Base-by-base conservation (phyloP, 169 alveolate genomes). In the Plasmodium gallinaceum region DNA sequence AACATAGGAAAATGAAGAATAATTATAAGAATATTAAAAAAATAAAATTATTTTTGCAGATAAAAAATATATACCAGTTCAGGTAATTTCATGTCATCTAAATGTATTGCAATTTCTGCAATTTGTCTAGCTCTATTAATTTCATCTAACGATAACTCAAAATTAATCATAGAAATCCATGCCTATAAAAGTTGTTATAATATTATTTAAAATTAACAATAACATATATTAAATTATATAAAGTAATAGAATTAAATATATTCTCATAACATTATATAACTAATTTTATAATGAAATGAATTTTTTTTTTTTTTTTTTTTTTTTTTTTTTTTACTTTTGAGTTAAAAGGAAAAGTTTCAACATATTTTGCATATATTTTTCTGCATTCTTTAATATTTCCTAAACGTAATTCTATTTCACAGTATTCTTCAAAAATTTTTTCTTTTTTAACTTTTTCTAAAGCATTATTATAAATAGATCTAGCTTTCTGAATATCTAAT, bases 351-450 rank as follows among this genome's bases (percentile, higher is more conserved):
- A 96, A 95, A 10, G 93, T 73, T 93, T 97, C 99, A 37, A 98
- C 95, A 90, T 96, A 97, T 92, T 95, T 96, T 51, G 98, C 96
- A 92, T 96, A 98, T 48, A 98, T 95, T 57, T 92, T 87, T 78
- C 99, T 92, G 74, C 99, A 98, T 46, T 99, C 95, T 66, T 98
- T 99, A 65, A 98, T 93, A 88, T 98, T 96, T 0, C 99, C 99
- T 14, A 98, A 94, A 69, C 97, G 95, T 54, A 96, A 90, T 95
- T 98, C 99, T 12, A 98, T 69, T 57, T 97, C 96, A 62, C 98
- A 97, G 87, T 98, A 98, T 58, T 96, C 95, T 68, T 96, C 95
- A 87, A 97, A 97, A 10, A 98, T 87, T 71, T 97, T 97, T 74
- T 94, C 93, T 89, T 95, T 97, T 39, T 98, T 97, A 57, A 98